These are phyloP conservation scores for Aspergillus eucalypticola DNA, from an alignment of 2,329 filamentous ascomycete species.

Conservation along the genomic window DNA sequence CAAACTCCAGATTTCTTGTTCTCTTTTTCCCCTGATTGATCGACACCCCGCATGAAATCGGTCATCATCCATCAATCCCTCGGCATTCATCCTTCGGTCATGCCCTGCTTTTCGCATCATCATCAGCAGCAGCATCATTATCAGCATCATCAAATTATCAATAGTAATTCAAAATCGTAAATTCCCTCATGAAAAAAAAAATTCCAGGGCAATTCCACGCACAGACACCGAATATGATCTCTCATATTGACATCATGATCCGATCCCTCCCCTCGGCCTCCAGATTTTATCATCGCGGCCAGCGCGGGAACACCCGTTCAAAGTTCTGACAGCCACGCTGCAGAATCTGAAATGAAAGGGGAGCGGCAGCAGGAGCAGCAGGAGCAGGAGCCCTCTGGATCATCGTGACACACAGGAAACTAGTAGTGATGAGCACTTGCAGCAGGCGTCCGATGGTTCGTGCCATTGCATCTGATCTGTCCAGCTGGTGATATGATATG, in stretches of 20 bases:
- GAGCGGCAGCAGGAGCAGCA: no score
- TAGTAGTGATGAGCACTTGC: slow-evolving; percentile 1
- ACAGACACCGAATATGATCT: background rate
- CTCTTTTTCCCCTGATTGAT: slow-evolving; percentile 6
- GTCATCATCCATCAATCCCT: background rate
- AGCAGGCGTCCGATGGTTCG: background rate
- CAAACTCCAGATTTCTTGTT: background rate
- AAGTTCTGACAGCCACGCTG: slow-evolving; percentile 2
- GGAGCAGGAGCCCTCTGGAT: background rate
- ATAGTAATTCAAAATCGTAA: no score
- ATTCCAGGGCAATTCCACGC: background rate
- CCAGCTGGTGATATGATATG: background rate
- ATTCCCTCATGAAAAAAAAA: background rate
- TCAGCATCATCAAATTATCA: no score
- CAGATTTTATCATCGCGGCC: background rate
- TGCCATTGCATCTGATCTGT: background rate
- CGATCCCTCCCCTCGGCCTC: background rate
- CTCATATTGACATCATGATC: background rate
- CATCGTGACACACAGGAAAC: background rate
- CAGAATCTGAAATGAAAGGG: background rate
- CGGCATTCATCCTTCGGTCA: background rate
- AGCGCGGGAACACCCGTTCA: slow-evolving; percentile 8
- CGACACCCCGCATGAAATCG: slow-evolving; percentile 3
- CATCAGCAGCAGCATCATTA: no score
- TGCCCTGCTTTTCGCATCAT: background rate